Evolutionary conservation across 2,329 filamentous ascomycete species (phyloP), one percentile per base, ranked within the genome.

Genomic region (Penicillium verrucosum): DNA sequence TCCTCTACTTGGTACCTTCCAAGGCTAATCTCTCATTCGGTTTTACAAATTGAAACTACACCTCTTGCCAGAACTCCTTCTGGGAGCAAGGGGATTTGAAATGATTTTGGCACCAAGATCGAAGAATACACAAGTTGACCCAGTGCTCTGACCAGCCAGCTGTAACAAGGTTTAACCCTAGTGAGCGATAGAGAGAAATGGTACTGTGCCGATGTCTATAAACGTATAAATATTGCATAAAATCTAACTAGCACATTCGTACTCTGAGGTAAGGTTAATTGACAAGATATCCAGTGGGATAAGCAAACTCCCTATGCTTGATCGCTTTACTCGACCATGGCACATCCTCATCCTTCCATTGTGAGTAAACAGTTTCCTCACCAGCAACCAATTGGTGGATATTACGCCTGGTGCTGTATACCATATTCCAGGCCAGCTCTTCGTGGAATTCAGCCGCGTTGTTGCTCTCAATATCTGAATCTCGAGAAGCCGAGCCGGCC

Each of bases 401-500:
- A 53, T 70, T 70, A 36, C 65, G 41, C 29, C 64, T 45, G 3
- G 63, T 68, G 46, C 65, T 68, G 41, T 65, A 70, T 27, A 69
- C 59, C 49, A 69, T 49, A 38, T 67, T 65, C 47, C 58, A 61
- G 21, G 60, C 49, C 43, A 51, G 40, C 8, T 60, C 61, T 34
- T 59, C 58, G 32, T 59, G 58, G 34, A 55, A 59, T 25, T 64
- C 56, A 25, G 54, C 53, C 11, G 54, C 58, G 23, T 65, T 60
- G 30, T 59, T 44, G 29, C 36, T 52, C 12, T 69, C 55, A 42
- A 72, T 70, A 58, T 72, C 68, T 42, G 66, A 69, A 48, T 66
- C 61, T 29, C 71, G 55, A 56, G 65, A 64, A 8, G 54, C 34
- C 8, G 52, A 53, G 8, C 80, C 81, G 0, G 71, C 71, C 0